Evolutionary conservation across 2,329 filamentous ascomycete species (phyloP).

Genomic region (Aureobasidium zeae): DNA sequence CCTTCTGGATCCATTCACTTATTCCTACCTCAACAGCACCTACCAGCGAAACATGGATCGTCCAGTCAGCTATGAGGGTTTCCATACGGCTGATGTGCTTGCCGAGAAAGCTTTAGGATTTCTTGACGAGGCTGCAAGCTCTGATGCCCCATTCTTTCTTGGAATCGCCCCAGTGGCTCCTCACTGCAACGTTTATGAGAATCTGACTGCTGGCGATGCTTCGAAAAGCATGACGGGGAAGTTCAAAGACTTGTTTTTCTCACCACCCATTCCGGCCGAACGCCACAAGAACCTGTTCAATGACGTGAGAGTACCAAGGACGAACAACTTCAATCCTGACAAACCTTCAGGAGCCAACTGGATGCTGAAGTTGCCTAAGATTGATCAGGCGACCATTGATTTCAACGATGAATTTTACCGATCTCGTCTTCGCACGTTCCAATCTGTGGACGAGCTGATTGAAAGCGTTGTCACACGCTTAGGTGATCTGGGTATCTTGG

Average conservation of each 20-base stretch:
- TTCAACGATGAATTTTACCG: conserved; percentile 46
- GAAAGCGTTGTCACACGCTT: conserved; percentile 39
- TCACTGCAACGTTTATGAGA: conserved; percentile 21
- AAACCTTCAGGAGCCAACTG: conserved; percentile 40
- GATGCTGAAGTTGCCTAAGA: conserved; percentile 35
- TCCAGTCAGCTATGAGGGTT: conserved; percentile 47
- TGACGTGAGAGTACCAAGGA: conserved; percentile 46
- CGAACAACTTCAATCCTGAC: conserved; percentile 36
- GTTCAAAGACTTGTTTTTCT: no score
- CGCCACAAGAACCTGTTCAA: conserved; percentile 51
- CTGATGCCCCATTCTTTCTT: conserved; percentile 26
- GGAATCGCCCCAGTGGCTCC: conserved; percentile 26
- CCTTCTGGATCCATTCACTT: conserved; percentile 54
- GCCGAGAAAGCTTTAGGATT: conserved; percentile 51
- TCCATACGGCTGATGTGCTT: conserved; percentile 52
- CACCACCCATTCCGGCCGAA: conserved; percentile 38
- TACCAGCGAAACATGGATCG: conserved; percentile 49
- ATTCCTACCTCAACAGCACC: conserved; percentile 56
- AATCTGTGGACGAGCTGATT: conserved; percentile 48
- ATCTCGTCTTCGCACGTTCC: conserved; percentile 43
- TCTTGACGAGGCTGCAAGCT: conserved; percentile 34
- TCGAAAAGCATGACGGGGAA: no score
- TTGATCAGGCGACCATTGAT: conserved; percentile 35
- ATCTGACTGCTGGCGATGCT: neutral
- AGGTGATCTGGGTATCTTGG: conserved; percentile 29